phyloP scores from a whole-genome alignment of 1,284 basidiomycete species.

The Tilletia setariae region DNA sequence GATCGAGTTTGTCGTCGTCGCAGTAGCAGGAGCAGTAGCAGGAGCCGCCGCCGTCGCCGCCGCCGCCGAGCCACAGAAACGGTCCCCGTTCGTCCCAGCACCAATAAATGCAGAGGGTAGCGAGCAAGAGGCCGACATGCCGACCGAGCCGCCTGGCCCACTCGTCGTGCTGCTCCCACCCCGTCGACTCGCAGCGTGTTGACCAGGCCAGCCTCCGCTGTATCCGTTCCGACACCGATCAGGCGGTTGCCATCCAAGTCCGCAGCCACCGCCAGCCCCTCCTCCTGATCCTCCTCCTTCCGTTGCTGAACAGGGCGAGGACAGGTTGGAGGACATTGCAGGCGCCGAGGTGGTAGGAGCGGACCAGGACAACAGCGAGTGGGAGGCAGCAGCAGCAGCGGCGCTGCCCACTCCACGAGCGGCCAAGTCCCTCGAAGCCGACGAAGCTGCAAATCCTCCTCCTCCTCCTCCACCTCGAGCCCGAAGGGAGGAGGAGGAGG shows the following conservation, averaged over 20 bases:
- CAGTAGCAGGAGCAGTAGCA: neutral
- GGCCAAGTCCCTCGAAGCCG: neutral
- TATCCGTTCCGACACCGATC: conserved; percentile 8
- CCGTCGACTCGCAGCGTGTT: neutral
- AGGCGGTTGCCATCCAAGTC: neutral
- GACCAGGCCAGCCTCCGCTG: neutral
- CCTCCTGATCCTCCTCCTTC: neutral
- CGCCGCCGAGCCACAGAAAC: neutral
- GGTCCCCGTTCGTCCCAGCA: no score
- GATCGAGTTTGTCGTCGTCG: conserved; percentile 8
- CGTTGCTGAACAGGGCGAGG: neutral
- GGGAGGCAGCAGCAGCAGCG: neutral
- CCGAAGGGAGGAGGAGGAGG: neutral
- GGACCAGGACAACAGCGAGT: no score
- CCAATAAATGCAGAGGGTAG: neutral
- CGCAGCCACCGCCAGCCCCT: neutral
- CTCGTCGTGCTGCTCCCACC: neutral
- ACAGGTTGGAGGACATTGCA: no score
- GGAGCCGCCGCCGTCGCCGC: neutral
- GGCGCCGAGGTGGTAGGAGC: no score
- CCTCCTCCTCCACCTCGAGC: no score
- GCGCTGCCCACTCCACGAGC: neutral
- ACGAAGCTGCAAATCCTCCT: neutral
- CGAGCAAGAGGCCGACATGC: neutral
- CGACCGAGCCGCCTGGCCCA: conserved; percentile 12